Evolutionary conservation across 2,329 filamentous ascomycete genomes (phyloP).

Genomic region (Pseudogymnoascus sp.): DNA sequence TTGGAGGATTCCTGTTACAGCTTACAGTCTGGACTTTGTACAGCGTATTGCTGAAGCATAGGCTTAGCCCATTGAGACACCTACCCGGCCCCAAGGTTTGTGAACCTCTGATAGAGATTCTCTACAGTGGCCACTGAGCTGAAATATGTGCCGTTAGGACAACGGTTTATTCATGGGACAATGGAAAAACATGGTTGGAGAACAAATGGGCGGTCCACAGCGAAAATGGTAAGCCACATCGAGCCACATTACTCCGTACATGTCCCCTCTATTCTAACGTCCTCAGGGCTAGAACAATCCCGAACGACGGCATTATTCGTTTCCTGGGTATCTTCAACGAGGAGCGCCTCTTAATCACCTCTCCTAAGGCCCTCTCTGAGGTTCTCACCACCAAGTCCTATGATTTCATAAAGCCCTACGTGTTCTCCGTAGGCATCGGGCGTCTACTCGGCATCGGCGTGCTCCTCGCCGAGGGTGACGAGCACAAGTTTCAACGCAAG

Average conservation of each 20-base stretch:
- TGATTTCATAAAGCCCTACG: conserved; percentile 57
- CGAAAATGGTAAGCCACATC: conserved; percentile 27
- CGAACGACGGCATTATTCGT: conserved; percentile 61
- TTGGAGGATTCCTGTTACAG: conserved; percentile 33
- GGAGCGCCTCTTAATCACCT: conserved; percentile 54
- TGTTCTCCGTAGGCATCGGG: conserved; percentile 38
- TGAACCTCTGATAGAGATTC: conserved; percentile 8
- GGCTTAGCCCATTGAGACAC: conserved; percentile 49
- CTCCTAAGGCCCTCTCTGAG: conserved; percentile 59
- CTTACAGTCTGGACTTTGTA: conserved; percentile 32
- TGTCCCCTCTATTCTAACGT: not conserved
- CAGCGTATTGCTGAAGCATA: conserved; percentile 46
- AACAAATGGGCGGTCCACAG: conserved; percentile 33
- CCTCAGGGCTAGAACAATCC: conserved; percentile 48
- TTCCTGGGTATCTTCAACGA: conserved; percentile 55
- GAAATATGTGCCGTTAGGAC: conserved; percentile 20
- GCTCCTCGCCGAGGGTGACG: conserved; percentile 80
- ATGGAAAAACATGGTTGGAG: conserved; percentile 28
- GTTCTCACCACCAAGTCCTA: conserved; percentile 62
- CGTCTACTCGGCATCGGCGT: conserved; percentile 63
- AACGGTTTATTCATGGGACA: conserved; percentile 41
- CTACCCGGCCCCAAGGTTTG: conserved; percentile 45
- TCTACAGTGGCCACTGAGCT: not conserved
- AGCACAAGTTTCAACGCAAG: conserved; percentile 75
- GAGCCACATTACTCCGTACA: conserved; percentile 40